Evolutionary conservation across 1,284 basidiomycete species (phyloP), one percentile per base, ranked within the genome.

Genomic region (Cutaneotrichosporon sp.): DNA sequence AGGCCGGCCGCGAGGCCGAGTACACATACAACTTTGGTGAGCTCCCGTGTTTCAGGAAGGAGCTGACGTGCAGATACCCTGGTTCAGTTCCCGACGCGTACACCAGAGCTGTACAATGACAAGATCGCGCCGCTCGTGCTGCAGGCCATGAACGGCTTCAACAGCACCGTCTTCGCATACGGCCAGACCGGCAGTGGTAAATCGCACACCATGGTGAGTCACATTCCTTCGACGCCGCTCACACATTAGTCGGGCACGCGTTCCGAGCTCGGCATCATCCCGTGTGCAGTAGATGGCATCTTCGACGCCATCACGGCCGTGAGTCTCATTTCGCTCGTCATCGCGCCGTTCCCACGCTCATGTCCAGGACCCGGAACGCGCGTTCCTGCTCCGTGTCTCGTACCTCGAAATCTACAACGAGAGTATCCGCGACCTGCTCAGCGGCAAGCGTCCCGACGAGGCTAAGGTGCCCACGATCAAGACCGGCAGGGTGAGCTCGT

Each of bases 351-450:
- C 4, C 47, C 9, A n/a, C 31, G 34, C 58, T 57, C 11, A 59
- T 55, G 24, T 22, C 18, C 58, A 77, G 74, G 76, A 78, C 52
- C 63, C 66, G 29, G 73, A 77, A 25, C 69, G 76, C 18, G 76
- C 74, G 0, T 78, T 72, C 64, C 72, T 85, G 9, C 74, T 86
- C 2, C 77, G 84, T 18, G 83, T 85, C 18, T 83, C 83, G 9
- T 85, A 85, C 67, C 79, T 86, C 54, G 84, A 81, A 64, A 84
- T 86, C 62, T 85, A 86, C 79, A 86, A 86, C 66, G 84, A 86
- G 63, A 79, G 80, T 2, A 74, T 86, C 18, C 80, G 82, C 31
- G 84, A 86, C 66, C 74, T 86, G 10, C 74, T 81, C 24, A 74
- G 74, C n/a, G 18, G 69, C 46, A 76, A 74, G 56, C 76, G 70